Percentiles rank a stretch among this genome's conserved stretches.
Conservation (phyloP, 306 rosid genomes). For the Elaeagnus macrophylla region DNA sequence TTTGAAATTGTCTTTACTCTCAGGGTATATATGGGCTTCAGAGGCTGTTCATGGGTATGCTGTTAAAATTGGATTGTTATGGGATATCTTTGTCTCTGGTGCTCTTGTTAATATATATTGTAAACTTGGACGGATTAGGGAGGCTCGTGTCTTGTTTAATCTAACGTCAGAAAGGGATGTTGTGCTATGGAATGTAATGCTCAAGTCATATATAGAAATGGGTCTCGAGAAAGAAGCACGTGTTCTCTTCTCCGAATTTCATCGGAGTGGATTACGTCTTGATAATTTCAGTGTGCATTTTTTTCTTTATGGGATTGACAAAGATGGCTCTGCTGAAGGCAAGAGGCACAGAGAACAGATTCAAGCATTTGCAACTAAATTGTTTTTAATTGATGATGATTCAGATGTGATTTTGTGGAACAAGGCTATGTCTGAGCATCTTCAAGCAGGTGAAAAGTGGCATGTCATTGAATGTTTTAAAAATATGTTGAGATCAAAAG, state of each 20-base stretch:
- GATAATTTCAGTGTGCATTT: slow-evolving; percentile 37
- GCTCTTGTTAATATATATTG: slow-evolving; percentile 64
- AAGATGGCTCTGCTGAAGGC: slow-evolving; percentile 27
- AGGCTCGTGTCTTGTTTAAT: slow-evolving; percentile 64
- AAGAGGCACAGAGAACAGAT: slow-evolving; percentile 41
- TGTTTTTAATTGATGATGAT: slow-evolving; percentile 23
- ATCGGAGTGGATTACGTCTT: slow-evolving; percentile 46
- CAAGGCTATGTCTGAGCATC: slow-evolving; percentile 40
- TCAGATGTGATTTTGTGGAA: slow-evolving; percentile 49
- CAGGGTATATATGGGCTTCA: slow-evolving; percentile 34
- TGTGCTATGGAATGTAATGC: slow-evolving; percentile 73
- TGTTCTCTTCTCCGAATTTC: slow-evolving; percentile 44
- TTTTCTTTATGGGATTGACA: slow-evolving; percentile 35
- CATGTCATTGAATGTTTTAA: slow-evolving; percentile 44
- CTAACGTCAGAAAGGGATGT: slow-evolving; percentile 56
- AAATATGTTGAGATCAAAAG: slow-evolving; percentile 34
- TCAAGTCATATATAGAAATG: slow-evolving; percentile 54
- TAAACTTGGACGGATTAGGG: slow-evolving; percentile 34
- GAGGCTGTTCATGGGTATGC: slow-evolving; percentile 65
- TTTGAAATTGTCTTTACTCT: slow-evolving; percentile 46
- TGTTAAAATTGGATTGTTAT: slow-evolving; percentile 52
- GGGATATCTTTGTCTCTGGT: slow-evolving; percentile 60
- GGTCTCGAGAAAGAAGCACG: slow-evolving; percentile 37
- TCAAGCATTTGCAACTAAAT: slow-evolving; percentile 48
- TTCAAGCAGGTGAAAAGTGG: slow-evolving; percentile 42